Evolutionary conservation across 495 filamentous ascomycete genomes (phyloP), one percentile per base, ranked within the genome.

Genomic region (Collariella sp.): DNA sequence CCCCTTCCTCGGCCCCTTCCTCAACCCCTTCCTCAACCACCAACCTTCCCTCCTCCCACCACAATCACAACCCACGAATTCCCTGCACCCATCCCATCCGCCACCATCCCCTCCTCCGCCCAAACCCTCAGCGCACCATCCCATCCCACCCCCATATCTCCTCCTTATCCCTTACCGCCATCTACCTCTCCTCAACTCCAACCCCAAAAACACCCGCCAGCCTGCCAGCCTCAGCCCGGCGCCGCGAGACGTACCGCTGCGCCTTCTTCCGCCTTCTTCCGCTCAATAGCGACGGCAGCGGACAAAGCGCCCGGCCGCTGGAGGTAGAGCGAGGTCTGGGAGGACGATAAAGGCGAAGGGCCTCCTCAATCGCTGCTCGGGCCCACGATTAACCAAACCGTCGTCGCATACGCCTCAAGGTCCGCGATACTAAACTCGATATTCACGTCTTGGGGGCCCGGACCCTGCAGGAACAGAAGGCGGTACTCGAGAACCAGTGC

Each of bases 201-300:
- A 76, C 74, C 1, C 56, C 55, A 72, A 84, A 77, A 34, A 83
- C 58, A 46, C 72, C 71, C 40, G 76, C 76, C 24, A 79, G 70
- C 54, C 81, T 72, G 45, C 69, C 67, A 34, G 79, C 80, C 46
- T 80, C 77, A 5, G 65, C 66, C 3, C 68, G 66, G 40, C 70
- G 72, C 54, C 71, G 61, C 0, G 72, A 69, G 7, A 81, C 62
- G 41, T 70, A 59, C 35, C 70, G 70, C 39, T 67, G 72, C 7
- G 45, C 5, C 19, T 77, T 50, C 20, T 71, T 63, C 12, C 70
- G n/a, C n/a, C n/a, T n/a, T 69, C 44, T 76, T 71, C 48, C 62
- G 13, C 3, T 13, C 11, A 7, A 5, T 35, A 29, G 40, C 26
- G n/a, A n/a, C n/a, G n/a, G n/a, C n/a, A n/a, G n/a, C n/a, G n/a